Base-by-base conservation (phyloP, 2,329 filamentous ascomycete species). In the Fusarium vanettenii region DNA sequence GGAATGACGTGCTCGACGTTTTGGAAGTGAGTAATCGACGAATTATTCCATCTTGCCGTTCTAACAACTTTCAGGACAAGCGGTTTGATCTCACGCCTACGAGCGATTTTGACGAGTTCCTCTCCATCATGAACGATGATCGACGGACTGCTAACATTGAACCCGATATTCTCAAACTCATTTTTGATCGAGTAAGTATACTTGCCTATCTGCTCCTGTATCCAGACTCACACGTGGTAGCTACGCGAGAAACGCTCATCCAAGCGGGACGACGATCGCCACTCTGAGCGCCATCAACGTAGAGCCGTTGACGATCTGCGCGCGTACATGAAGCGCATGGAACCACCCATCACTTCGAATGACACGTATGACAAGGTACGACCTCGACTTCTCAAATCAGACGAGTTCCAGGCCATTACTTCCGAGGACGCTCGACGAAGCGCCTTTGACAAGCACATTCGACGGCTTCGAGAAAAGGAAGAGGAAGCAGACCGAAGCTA, bases 361-460 rank as follows among this genome's bases (percentile, higher is more conserved):
- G 96, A 98, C 82, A 95, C 92, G 67, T 99, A 95, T 90, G 96
- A 98, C 78, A 92, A 94, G 86, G 90, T 98, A 80, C 92, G 92
- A 81, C 88, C 92, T 76, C 93, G 94, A 72, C 88, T 99, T 74
- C 91, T 94, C 78, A 94, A 94, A 80, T 90, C 90, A 77, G 92
- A 95, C 69, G 97, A 98, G 83, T 99, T 94, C 85, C 91, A 93
- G 82, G 93, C 93, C 63, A 89, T 98, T 59, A 88, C 92, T 74
- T 92, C 93, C 50, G 97, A 99, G 75, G 95, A 98, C 63, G 88
- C 93, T 71, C 93, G 95, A 67, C 91, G 92, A 72, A 89, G 90
- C 75, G 96, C 95, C 16, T 98, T 98, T 84, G 95, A 98, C 67
- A 98, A 97, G 85, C 91, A 95, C 79, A 92, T 98, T 77, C 93